A percentile compares a stretch with the other conserved stretches of the same genome.
These are phyloP conservation scores for Leccinum arenicola DNA, from an alignment of 768 basidiomycete genomes.

Conservation along the genomic window DNA sequence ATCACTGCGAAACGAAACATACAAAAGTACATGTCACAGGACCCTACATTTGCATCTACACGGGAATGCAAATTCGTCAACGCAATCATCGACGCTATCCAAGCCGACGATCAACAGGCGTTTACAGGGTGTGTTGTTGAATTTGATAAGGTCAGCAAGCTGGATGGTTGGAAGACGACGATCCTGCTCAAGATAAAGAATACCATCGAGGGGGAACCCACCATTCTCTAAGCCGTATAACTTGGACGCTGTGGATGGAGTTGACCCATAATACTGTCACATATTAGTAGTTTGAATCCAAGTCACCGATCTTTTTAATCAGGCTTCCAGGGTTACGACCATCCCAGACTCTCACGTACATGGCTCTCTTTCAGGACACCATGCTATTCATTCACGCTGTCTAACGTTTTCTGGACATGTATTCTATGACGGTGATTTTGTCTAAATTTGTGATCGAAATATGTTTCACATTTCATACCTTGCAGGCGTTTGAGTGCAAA, in stretches of 20 bases:
- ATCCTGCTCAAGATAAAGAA: slow-evolving; percentile 91
- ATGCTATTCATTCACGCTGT: too few species aligned
- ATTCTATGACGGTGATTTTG: too few species aligned
- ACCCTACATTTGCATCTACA: slow-evolving; percentile 81
- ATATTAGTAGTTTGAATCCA: neutral
- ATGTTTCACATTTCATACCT: too few species aligned
- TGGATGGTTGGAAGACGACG: slow-evolving; percentile 95
- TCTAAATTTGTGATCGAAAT: too few species aligned
- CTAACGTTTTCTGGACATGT: too few species aligned
- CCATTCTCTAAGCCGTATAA: slow-evolving; percentile 25
- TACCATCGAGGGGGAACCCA: slow-evolving; percentile 59
- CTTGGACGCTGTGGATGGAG: neutral
- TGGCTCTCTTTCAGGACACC: too few species aligned
- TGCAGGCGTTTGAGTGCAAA: too few species aligned
- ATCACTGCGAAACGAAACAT: slow-evolving; percentile 82
- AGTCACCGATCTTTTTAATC: neutral
- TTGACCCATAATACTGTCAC: neutral
- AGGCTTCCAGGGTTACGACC: neutral
- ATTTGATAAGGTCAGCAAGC: slow-evolving; percentile 86
- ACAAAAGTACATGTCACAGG: slow-evolving; percentile 73
- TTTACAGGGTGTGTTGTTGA: slow-evolving; percentile 87
- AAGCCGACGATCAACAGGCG: slow-evolving; percentile 63
- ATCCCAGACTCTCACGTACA: too few species aligned
- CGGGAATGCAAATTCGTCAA: slow-evolving; percentile 89
- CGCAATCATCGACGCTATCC: slow-evolving; percentile 74